phyloP scores from a whole-genome alignment of 257 asterid species.

The Lavandula angustifolia region DNA sequence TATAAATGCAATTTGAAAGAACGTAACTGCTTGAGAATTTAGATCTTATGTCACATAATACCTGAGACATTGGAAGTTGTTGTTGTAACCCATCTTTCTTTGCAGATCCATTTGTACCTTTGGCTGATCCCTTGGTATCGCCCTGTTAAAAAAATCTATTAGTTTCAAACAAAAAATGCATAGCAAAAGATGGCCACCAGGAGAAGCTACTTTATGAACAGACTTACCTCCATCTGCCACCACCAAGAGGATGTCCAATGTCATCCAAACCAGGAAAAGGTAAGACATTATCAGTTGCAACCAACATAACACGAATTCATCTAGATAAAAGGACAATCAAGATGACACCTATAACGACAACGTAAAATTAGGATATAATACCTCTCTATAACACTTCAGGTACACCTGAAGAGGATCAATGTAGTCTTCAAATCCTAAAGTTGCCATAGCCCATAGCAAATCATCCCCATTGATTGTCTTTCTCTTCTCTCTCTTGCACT shows the following conservation, averaged over 20 bases:
- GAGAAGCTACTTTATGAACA: conserved; percentile 6
- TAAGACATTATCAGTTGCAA: conserved; percentile 32
- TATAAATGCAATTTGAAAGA: background rate
- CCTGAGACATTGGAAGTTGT: conserved; percentile 55
- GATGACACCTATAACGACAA: background rate
- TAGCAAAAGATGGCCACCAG: background rate
- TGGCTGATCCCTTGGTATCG: conserved; percentile 77
- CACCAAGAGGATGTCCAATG: conserved; percentile 36
- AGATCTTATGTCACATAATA: conserved; percentile 18
- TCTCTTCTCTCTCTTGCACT: conserved; percentile 90
- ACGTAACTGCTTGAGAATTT: conserved; percentile 6
- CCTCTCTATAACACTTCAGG: conserved; percentile 83
- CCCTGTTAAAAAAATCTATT: conserved; percentile 49
- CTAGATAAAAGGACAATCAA: background rate
- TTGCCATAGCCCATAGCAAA: conserved; percentile 89
- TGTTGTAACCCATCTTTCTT: conserved; percentile 68
- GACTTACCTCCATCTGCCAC: conserved; percentile 82
- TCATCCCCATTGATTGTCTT: conserved; percentile 93
- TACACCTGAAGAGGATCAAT: conserved; percentile 86
- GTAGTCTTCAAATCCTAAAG: conserved; percentile 90
- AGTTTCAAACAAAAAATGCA: background rate
- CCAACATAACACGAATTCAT: background rate
- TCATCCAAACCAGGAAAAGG: conserved; percentile 15
- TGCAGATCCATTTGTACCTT: conserved; percentile 69
- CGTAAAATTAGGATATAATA: conserved; percentile 27